A percentile compares a stretch with the other conserved stretches of the same genome.
phyloP scores from a whole-genome alignment of 1,284 basidiomycete genomes.

The Rugosomyces carneus region DNA sequence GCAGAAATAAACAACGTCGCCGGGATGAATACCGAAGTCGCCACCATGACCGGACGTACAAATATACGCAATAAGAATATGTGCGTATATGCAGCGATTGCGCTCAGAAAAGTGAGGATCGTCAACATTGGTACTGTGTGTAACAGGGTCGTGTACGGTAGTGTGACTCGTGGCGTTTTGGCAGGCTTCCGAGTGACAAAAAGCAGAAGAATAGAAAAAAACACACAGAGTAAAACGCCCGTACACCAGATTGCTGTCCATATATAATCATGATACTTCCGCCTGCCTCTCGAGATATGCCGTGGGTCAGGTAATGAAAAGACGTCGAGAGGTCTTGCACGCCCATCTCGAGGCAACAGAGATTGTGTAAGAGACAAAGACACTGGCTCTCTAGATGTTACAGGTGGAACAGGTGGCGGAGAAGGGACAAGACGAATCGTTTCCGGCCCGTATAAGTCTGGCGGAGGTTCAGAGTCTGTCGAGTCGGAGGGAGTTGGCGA shows the following conservation, averaged over 20 bases:
- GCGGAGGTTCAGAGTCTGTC: constrained; percentile 40
- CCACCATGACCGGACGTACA: constrained; percentile 76
- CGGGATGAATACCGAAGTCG: constrained; percentile 76
- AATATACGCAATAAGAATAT: constrained; percentile 74
- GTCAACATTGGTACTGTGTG: constrained; percentile 83
- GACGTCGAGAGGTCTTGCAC: constrained; percentile 53
- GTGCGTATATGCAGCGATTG: constrained; percentile 69
- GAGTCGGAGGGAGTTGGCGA: constrained; percentile 43
- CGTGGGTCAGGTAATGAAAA: constrained; percentile 73
- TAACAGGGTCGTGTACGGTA: constrained; percentile 72
- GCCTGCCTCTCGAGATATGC: constrained; percentile 49
- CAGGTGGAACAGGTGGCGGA: constrained; percentile 33
- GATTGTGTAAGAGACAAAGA: constrained; percentile 68
- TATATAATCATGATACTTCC: constrained; percentile 63
- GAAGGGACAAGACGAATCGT: constrained; percentile 26
- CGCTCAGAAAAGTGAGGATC: constrained; percentile 70
- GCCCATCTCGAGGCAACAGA: constrained; percentile 65
- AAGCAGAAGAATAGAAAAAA: constrained; percentile 59
- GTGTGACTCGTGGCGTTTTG: constrained; percentile 29
- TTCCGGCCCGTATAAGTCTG: constrained; percentile 27
- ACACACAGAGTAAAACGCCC: constrained; percentile 49
- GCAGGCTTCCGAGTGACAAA: constrained; percentile 42
- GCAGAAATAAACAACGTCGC: constrained; percentile 76
- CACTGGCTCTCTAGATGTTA: constrained; percentile 33
- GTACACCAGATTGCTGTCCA: constrained; percentile 68